Evolutionary conservation across 345 rosid genomes (phyloP), one percentile per base, ranked within the genome.

Genomic region (Microcos paniculata): DNA sequence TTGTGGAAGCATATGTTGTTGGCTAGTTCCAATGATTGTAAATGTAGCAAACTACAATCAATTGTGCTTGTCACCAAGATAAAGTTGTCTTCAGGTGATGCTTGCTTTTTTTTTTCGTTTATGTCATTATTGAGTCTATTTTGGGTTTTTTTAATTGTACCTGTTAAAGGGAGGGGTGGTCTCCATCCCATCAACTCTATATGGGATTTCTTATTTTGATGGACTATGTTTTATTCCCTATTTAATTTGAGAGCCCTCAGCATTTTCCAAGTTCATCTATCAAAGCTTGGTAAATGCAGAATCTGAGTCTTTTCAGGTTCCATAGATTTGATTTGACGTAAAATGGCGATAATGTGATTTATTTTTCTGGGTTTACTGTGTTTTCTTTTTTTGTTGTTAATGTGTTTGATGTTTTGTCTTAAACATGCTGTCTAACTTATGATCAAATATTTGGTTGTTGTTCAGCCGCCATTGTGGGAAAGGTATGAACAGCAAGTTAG

Each of bases 391-490:
- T 61, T 72, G 51, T 57, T 57, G 24, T 63, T 23, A 10, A 28
- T 24, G 1, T 46, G n/a, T 14, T 69, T 43, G 75, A n/a, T n/a
- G n/a, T 67, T 58, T 57, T 13, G 3, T 55, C 55, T 53, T 31
- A 51, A 24, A 52, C 21, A 16, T 35, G 21, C 57, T 33, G 59
- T 73, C 62, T 65, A 69, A 76, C 61, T 55, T 33, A 35, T 77
- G 49, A 23, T 42, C 13, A 9, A 55, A 24, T 73, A 30, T 74
- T 35, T 80, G 49, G 71, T 28, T 73, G 51, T 76, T 64, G 24
- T 82, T 71, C 89, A 96, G 99, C 96, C 92, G 1, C 98, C 99
- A 58, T 81, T 85, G 19, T 96, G 99, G 99, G 94, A 93, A 84
- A 90, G 83, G 76, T 93, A 96, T 84, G 96, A 90, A 76, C 88